These are phyloP conservation scores for Starmerella stellata DNA, from an alignment of 805 yeast species.

Conservation along the genomic window DNA sequence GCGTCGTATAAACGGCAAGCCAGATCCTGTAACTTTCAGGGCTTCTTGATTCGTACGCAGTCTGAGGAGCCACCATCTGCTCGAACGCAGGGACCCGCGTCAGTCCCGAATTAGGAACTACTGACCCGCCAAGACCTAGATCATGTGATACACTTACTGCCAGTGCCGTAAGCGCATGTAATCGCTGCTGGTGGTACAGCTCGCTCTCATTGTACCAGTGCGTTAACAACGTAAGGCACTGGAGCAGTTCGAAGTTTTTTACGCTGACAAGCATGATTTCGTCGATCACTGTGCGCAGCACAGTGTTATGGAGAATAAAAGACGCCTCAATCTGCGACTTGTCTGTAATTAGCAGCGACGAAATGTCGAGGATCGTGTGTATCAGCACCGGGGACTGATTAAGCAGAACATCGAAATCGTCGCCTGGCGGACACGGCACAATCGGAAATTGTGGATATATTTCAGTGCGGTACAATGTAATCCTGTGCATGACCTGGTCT, in stretches of 20 bases:
- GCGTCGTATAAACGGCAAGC: slow-evolving; percentile 13
- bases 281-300: slow-evolving; percentile 21
- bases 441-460: slow-evolving; percentile 38
- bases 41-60: slow-evolving; percentile 26
- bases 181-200: slow-evolving; percentile 58
- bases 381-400: slow-evolving; percentile 41
- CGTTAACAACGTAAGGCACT: slow-evolving; percentile 40
- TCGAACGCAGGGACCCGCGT: slow-evolving; percentile 16
- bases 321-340: slow-evolving; percentile 18
- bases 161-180: slow-evolving; percentile 47
- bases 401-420: slow-evolving; percentile 33
- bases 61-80: slow-evolving; percentile 25
- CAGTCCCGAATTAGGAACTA: slow-evolving; percentile 5
- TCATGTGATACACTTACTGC: slow-evolving; percentile 57
- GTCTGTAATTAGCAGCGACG: slow-evolving; percentile 27
- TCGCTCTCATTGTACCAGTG: slow-evolving; percentile 78
- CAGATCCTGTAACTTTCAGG: slow-evolving; percentile 36
- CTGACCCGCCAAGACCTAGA: slow-evolving; percentile 43
- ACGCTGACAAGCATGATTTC: slow-evolving; percentile 55
- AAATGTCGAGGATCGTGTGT: slow-evolving; percentile 43
- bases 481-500: slow-evolving; percentile 41
- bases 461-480: slow-evolving; percentile 31
- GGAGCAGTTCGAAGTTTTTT: slow-evolving; percentile 50
- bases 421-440: slow-evolving; percentile 32
- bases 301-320: slow-evolving; percentile 18